Evolutionary conservation across 805 yeast species (phyloP).

Genomic region (Saccharomyces eubayanus): DNA sequence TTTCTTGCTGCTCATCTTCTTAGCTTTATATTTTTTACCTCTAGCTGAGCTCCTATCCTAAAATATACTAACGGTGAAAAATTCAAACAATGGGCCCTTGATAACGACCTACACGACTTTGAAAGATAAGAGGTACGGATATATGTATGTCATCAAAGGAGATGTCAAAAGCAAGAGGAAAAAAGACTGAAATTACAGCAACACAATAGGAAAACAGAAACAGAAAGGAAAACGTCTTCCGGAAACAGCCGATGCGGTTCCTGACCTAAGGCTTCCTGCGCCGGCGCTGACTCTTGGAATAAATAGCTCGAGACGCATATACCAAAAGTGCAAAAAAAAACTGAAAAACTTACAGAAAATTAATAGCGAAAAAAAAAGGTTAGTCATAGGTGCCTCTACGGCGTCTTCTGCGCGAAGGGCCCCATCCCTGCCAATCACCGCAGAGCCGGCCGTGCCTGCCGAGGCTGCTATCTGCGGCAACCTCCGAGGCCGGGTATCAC

Average conservation of each 20-base stretch:
- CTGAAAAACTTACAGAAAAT: not conserved
- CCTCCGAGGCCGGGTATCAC: not conserved
- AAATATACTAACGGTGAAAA: not conserved
- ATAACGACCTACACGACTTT: not conserved
- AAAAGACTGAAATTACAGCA: not conserved
- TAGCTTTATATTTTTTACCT: not conserved
- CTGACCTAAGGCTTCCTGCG: not conserved
- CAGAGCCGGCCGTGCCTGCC: not conserved
- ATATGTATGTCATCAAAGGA: not conserved
- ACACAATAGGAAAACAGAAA: not conserved
- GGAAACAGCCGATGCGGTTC: not conserved
- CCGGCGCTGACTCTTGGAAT: not conserved
- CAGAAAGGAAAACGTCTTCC: no score
- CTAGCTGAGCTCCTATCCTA: not conserved
- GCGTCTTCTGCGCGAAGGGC: not conserved
- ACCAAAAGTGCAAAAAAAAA: not conserved
- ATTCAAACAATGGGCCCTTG: not conserved
- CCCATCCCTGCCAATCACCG: not conserved
- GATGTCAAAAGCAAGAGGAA: not conserved
- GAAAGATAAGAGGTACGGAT: not conserved
- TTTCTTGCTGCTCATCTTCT: constrained; percentile 8
- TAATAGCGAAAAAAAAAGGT: not conserved
- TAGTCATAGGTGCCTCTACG: not conserved
- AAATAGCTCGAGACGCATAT: not conserved
- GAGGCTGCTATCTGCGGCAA: not conserved